A percentile compares a stretch with the other conserved stretches of the same genome.
Evolutionary conservation across 306 rosid genomes (phyloP).

Genomic region (Quillaja saponaria): DNA sequence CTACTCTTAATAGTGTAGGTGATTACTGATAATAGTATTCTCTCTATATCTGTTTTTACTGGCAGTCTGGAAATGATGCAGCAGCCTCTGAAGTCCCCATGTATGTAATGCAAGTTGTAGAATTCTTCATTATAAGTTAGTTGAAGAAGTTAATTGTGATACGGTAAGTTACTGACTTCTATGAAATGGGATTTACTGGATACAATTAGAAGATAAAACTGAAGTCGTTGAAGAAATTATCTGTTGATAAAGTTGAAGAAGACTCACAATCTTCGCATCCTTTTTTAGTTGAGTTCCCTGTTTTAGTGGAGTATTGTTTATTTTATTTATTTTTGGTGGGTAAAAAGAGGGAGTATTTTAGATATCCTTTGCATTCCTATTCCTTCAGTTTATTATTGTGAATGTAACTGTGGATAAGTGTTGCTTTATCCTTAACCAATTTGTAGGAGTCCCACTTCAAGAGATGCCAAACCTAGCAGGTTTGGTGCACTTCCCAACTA

Average conservation of each 20-base stretch:
- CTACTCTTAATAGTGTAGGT: constrained; percentile 14
- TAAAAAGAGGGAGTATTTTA: constrained; percentile 15
- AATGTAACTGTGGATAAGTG: background rate
- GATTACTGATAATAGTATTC: constrained; percentile 38
- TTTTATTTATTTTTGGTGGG: constrained; percentile 18
- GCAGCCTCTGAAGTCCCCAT: constrained; percentile 48
- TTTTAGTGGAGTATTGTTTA: background rate
- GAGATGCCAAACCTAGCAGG: constrained; percentile 60
- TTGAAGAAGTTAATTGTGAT: constrained; percentile 2
- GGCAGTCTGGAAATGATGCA: constrained; percentile 71
- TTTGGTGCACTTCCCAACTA: constrained; percentile 77
- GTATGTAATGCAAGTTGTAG: constrained; percentile 55
- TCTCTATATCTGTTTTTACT: constrained; percentile 41
- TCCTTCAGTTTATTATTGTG: constrained; percentile 4
- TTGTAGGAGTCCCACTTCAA: constrained; percentile 59
- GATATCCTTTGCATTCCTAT: constrained; percentile 13
- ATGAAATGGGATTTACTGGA: constrained; percentile 31
- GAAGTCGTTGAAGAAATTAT: constrained; percentile 45
- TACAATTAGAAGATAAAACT: constrained; percentile 65
- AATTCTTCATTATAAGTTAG: constrained; percentile 11
- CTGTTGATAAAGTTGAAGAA: constrained; percentile 49
- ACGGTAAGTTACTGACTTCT: constrained; percentile 15
- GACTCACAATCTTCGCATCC: constrained; percentile 81
- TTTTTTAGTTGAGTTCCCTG: constrained; percentile 30
- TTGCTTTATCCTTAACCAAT: constrained; percentile 51